These are phyloP conservation scores for Podosphaera leucotricha DNA, from an alignment of 2,329 filamentous ascomycete species.

Conservation along the genomic window DNA sequence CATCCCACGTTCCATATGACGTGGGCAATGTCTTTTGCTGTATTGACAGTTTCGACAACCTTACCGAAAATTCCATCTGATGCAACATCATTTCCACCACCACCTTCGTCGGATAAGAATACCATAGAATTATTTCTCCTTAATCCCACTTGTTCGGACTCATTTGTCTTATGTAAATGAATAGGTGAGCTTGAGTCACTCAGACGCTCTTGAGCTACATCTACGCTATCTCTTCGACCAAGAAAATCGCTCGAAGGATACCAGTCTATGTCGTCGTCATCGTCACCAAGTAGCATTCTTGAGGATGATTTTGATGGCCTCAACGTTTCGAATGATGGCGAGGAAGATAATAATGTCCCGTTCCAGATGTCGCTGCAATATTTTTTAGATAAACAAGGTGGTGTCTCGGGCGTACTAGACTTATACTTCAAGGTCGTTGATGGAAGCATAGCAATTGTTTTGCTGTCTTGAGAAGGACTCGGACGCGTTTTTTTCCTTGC, in stretches of 20 bases:
- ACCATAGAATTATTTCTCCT: conserved; percentile 65
- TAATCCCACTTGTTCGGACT: conserved; percentile 23
- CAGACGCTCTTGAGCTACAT: conserved; percentile 12
- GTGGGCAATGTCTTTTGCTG: conserved; percentile 44
- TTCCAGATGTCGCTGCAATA: conserved; percentile 27
- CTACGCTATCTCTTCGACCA: conserved; percentile 13
- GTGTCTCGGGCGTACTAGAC: conserved; percentile 36
- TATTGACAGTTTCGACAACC: conserved; percentile 28
- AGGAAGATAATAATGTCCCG: conserved; percentile 26
- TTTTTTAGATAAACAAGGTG: conserved; percentile 23
- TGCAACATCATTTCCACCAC: conserved; percentile 37
- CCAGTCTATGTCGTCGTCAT: conserved; percentile 31
- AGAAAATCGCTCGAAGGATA: conserved; percentile 15
- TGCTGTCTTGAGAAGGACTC: conserved; percentile 23
- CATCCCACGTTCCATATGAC: conserved; percentile 40
- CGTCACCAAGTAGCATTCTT: conserved; percentile 33
- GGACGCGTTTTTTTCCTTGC: conserved; percentile 20
- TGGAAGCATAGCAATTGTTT: conserved; percentile 43
- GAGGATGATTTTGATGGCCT: conserved; percentile 36
- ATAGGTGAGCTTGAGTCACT: conserved; percentile 16
- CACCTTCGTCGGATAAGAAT: conserved; percentile 73
- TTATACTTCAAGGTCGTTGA: conserved; percentile 39
- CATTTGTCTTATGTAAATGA: conserved; percentile 16
- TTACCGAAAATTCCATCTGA: conserved; percentile 27
- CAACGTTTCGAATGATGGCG: conserved; percentile 60